Evolutionary conservation across 2,329 filamentous ascomycete species (phyloP), one percentile per base, ranked within the genome.

Genomic region (Colletotrichum noveboracense): DNA sequence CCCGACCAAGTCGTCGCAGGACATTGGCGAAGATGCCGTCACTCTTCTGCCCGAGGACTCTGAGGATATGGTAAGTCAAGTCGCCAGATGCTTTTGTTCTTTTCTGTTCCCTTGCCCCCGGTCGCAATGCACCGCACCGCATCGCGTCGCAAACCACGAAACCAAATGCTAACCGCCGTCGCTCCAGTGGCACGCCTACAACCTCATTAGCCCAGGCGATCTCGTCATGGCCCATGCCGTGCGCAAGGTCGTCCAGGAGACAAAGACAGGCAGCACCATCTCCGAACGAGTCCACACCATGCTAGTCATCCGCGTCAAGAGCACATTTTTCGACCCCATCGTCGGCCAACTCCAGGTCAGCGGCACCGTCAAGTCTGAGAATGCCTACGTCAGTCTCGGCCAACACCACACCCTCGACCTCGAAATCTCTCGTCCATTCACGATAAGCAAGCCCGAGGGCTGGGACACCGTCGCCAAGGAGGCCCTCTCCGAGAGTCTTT

Each of bases 391-490:
- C 72, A 84, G 85, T 78, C 81, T 90, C 56, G 91, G 90, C 67
- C 87, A 91, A 76, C 88, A 91, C 79, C 91, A 92, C 80, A 92
- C 90, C 3, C 87, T 92, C 78, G 96, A 98, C 79, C 90, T 99
- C 61, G 96, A 98, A 83, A 88, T 98, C 74, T 93, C 97, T 80
- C 91, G 96, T 56, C 93, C 96, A 66, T 98, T 98, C 80, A 96
- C 94, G 8, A 84, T 99, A 9, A 94, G 96, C 86, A 98, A 98
- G 86, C 90, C 91, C 52, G 87, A 92, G 13, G 77, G 77, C 56
- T 99, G 97, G 97, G 97, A 99, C 84, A 96, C 94, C 79, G 93
- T 99, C 13, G 95, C 96, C 5, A 87, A 94, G 64, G 93, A 94
- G 75, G 93, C 94, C 61, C 89, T 99, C 13, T 89, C 91, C 72